Conservation (phyloP, 2,329 filamentous ascomycete genomes). For the Diaporthe batatas region DNA sequence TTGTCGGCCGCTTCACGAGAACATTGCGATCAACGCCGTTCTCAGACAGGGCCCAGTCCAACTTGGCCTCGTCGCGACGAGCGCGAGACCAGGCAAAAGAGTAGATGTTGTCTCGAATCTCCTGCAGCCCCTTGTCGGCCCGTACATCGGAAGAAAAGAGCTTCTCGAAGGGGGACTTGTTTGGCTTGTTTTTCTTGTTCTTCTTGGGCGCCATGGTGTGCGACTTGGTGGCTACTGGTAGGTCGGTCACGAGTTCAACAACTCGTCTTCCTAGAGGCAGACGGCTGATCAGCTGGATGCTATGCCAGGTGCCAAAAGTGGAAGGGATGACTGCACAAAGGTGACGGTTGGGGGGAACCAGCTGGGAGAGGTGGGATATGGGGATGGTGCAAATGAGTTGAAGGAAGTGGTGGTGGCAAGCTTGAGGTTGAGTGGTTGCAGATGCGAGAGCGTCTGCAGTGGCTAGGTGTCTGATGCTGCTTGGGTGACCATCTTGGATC, state of each 20-base stretch:
- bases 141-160: slow-evolving; percentile 24
- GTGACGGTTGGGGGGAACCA: too few species aligned
- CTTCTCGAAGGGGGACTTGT: slow-evolving; percentile 30
- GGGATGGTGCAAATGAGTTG: not conserved
- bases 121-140: not conserved
- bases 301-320: not conserved
- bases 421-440: not conserved
- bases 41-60: slow-evolving; percentile 40
- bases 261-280: not conserved
- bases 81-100: slow-evolving; percentile 32
- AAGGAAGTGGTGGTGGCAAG: not conserved
- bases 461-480: not conserved
- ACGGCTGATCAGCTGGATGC: slow-evolving; percentile 6
- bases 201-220: slow-evolving; percentile 5
- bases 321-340: not conserved
- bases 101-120: slow-evolving; percentile 39
- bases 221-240: not conserved
- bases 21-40: slow-evolving; percentile 41
- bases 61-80: slow-evolving; percentile 37
- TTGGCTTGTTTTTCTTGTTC: not conserved
- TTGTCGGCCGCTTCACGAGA: not conserved
- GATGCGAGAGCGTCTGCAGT: not conserved
- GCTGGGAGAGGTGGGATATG: not conserved
- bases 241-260: not conserved
- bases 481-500: not conserved